A percentile compares a stretch with the other conserved stretches of the same genome.
Evolutionary conservation across 768 basidiomycete genomes (phyloP).

Genomic region (Calocybe cyanea): DNA sequence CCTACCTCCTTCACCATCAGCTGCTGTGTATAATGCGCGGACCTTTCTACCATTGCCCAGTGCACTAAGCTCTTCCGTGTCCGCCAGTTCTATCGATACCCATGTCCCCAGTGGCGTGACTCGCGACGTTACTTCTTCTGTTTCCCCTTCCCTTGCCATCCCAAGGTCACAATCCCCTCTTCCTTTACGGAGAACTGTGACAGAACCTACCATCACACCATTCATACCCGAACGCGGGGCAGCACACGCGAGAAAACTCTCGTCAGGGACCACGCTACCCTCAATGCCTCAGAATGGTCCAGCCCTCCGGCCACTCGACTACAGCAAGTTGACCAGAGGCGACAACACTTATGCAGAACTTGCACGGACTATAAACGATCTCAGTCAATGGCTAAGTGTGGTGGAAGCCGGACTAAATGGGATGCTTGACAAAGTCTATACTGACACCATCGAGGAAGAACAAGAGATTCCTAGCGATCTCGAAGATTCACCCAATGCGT

Average conservation of each 20-base stretch:
- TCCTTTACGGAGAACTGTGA: conserved; percentile 17
- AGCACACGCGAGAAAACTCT: conserved; percentile 13
- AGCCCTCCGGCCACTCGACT: conserved; percentile 64
- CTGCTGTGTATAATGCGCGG: conserved; percentile 32
- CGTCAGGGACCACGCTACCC: conserved; percentile 24
- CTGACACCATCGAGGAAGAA: conserved; percentile 63
- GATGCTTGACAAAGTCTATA: conserved; percentile 52
- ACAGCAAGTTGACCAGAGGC: conserved; percentile 47
- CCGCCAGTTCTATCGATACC: conserved; percentile 10
- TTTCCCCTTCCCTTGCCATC: conserved; percentile 32
- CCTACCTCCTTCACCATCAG: conserved; percentile 70
- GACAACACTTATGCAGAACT: conserved; percentile 68
- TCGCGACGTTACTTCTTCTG: conserved; percentile 19
- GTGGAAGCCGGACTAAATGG: conserved; percentile 69
- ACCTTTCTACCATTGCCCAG: conserved; percentile 34
- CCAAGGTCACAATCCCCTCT: conserved; percentile 29
- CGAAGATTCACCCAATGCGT: conserved; percentile 10
- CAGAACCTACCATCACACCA: conserved; percentile 19
- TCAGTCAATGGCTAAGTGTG: conserved; percentile 71
- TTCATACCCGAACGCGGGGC: conserved; percentile 14
- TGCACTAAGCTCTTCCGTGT: conserved; percentile 28
- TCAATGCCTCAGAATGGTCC: conserved; percentile 33
- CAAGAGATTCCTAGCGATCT: conserved; percentile 34
- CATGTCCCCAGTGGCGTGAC: conserved; percentile 17
- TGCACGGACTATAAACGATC: conserved; percentile 66